Evolutionary conservation across 768 basidiomycete species (phyloP).

Genomic region (Psilocybe cubensis): DNA sequence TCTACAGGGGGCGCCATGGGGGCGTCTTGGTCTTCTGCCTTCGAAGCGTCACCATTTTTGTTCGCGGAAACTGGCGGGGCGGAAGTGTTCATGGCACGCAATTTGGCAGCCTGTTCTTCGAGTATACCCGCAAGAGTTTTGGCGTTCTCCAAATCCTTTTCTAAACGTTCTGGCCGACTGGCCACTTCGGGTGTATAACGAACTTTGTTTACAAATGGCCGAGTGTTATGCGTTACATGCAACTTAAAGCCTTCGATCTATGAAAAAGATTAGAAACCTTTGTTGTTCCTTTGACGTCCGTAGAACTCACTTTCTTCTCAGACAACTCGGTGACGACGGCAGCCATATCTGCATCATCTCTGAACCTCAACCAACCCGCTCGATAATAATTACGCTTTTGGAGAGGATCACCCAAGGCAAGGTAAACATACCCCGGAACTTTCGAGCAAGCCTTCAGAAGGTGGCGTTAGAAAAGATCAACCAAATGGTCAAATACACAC

Average conservation of each 20-base stretch:
- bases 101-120: constrained; percentile 66
- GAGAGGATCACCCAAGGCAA: constrained; percentile 89
- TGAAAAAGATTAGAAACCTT: not conserved
- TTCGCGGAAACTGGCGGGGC: constrained; percentile 19
- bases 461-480: constrained; percentile 4
- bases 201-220: constrained; percentile 76
- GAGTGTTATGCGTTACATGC: constrained; percentile 82
- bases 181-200: constrained; percentile 85
- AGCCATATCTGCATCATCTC: constrained; percentile 83
- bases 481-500: constrained; percentile 38
- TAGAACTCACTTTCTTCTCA: constrained; percentile 74
- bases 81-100: constrained; percentile 48
- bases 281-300: constrained; percentile 5
- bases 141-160: constrained; percentile 79
- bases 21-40: constrained; percentile 30
- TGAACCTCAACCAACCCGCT: constrained; percentile 91
- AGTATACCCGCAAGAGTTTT: constrained; percentile 73
- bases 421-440: constrained; percentile 82
- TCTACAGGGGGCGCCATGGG: constrained; percentile 32
- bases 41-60: constrained; percentile 23
- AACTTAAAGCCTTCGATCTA: constrained; percentile 96
- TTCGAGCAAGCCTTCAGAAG: constrained; percentile 67
- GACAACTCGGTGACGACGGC: constrained; percentile 72
- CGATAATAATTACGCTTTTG: constrained; percentile 95
- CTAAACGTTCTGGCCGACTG: constrained; percentile 77